Conservation (phyloP, 78 protist genomes). For the Dictyostelium citrinum region DNA sequence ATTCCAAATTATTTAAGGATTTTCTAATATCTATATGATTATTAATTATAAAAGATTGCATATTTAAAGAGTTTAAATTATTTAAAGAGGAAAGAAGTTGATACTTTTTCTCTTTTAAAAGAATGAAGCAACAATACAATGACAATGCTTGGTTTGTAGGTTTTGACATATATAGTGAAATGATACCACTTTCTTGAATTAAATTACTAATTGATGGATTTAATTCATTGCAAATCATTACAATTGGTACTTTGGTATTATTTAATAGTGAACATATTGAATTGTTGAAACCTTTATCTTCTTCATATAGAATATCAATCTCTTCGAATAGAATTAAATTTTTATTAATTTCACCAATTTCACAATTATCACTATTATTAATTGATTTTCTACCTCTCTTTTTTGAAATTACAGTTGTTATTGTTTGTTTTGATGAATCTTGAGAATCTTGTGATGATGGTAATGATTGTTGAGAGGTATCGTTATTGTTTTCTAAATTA, state of each 20-base stretch:
- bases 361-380: neutral
- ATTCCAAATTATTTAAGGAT: slow-evolving; percentile 11
- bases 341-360: neutral
- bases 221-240: slow-evolving; percentile 51
- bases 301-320: slow-evolving; percentile 49
- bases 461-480: neutral
- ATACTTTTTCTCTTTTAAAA: neutral
- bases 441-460: neutral
- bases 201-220: neutral
- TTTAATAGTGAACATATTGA: neutral
- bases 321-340: slow-evolving; percentile 41
- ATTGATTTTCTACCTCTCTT: neutral
- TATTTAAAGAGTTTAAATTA: neutral
- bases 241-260: slow-evolving; percentile 22
- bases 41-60: neutral
- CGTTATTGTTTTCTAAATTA: neutral
- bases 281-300: slow-evolving; percentile 35
- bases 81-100: neutral
- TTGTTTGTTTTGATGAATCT: neutral
- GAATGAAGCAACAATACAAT: neutral
- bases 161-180: neutral
- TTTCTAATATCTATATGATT: slow-evolving; percentile 29
- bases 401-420: neutral
- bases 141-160: neutral
- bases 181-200: neutral